These are phyloP conservation scores for Cadophora luteo-olivacea DNA, from an alignment of 2,329 filamentous ascomycete species.

Conservation along the genomic window DNA sequence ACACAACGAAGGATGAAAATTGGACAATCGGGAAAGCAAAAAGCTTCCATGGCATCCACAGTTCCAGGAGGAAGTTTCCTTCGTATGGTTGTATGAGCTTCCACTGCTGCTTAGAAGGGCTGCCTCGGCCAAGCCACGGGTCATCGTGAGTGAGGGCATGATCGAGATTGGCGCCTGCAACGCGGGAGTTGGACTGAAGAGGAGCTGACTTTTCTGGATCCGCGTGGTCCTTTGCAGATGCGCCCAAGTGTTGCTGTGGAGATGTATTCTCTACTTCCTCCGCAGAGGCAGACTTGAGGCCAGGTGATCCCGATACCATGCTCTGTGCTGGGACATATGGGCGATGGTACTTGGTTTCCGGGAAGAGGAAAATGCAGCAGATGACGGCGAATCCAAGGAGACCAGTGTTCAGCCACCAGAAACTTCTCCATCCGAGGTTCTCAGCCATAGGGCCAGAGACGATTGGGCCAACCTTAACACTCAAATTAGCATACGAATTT, in stretches of 20 bases:
- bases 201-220: conserved; percentile 32
- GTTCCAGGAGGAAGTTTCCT: conserved; percentile 56
- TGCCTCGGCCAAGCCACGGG: conserved; percentile 61
- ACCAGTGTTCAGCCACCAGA: conserved; percentile 71
- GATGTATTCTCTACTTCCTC: conserved; percentile 32
- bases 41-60: conserved; percentile 68
- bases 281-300: conserved; percentile 30
- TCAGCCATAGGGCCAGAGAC: conserved; percentile 66
- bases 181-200: conserved; percentile 25
- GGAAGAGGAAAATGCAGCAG: conserved; percentile 64
- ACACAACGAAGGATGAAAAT: conserved; percentile 66
- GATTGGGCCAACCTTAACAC: conserved; percentile 57
- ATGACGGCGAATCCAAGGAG: conserved; percentile 57
- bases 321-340: conserved; percentile 25
- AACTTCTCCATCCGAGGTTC: conserved; percentile 63
- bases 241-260: not conserved
- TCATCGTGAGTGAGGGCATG: conserved; percentile 53
- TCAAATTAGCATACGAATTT: conserved; percentile 24
- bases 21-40: conserved; percentile 68
- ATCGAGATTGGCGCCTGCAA: conserved; percentile 35
- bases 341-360: conserved; percentile 67
- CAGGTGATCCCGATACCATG: conserved; percentile 22
- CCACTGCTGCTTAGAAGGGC: conserved; percentile 62
- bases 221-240: conserved; percentile 26
- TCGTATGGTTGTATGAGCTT: conserved; percentile 55